Conservation (phyloP, 1,139 yeast species). For the Yamadazyma songkhlaensis region DNA sequence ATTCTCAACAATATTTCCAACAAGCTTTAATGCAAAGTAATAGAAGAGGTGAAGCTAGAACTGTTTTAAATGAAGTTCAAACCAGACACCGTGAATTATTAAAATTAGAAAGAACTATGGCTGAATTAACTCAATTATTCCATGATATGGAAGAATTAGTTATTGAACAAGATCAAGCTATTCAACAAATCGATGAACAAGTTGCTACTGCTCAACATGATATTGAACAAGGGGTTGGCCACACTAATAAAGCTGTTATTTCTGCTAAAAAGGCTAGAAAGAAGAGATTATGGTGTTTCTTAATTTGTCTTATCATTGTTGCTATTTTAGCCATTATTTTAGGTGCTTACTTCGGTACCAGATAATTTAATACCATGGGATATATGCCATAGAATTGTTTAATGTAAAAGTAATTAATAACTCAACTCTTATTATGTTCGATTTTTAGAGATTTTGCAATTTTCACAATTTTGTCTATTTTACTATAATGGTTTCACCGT, state of each 20-base stretch:
- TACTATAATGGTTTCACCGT: constrained; percentile 34
- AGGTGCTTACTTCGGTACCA: constrained; percentile 42
- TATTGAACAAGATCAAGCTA: constrained; percentile 90
- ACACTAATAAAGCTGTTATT: constrained; percentile 85
- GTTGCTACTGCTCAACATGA: constrained; percentile 84
- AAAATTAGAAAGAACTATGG: constrained; percentile 93
- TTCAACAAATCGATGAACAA: constrained; percentile 79
- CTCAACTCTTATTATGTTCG: too few species aligned
- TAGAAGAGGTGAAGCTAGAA: constrained; percentile 95
- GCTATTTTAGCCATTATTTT: constrained; percentile 69
- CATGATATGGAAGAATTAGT: constrained; percentile 96
- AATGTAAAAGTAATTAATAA: constrained; percentile 5
- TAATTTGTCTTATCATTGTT: constrained; percentile 59
- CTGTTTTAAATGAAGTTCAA: constrained; percentile 94
- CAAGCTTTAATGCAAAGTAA: constrained; percentile 90
- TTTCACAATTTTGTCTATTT: not conserved
- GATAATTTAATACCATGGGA: not conserved
- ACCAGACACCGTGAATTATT: constrained; percentile 93
- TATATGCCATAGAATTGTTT: constrained; percentile 5
- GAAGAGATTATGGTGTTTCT: constrained; percentile 86
- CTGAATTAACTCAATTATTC: constrained; percentile 91
- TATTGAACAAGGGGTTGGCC: constrained; percentile 92
- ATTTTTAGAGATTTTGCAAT: too few species aligned
- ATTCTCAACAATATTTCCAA: constrained; percentile 88
- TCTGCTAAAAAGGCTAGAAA: constrained; percentile 89